phyloP scores from a whole-genome alignment of 257 asterid species.

The Solanum commersonii region DNA sequence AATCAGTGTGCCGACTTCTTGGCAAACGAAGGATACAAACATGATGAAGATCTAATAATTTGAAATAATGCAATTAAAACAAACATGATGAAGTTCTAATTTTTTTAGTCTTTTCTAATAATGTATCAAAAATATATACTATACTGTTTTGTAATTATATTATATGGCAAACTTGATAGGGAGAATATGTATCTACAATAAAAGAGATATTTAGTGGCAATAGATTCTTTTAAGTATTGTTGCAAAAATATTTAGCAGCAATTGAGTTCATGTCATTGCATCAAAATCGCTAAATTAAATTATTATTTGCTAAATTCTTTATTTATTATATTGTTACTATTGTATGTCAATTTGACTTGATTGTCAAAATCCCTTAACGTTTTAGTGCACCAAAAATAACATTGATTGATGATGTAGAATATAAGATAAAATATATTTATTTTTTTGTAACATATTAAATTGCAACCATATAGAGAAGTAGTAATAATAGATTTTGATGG shows the following conservation, averaged over 20 bases:
- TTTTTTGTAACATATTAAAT: neutral
- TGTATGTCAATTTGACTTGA: neutral
- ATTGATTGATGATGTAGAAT: neutral
- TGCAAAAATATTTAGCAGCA: rapidly evolving
- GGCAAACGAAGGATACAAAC: no score
- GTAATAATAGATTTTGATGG: neutral
- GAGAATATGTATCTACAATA: no score
- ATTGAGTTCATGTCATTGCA: no score
- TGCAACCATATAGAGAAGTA: neutral
- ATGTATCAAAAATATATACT: no score
- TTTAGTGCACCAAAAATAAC: neutral
- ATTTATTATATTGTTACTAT: neutral
- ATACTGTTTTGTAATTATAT: no score
- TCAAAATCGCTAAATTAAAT: neutral
- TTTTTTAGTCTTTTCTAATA: no score
- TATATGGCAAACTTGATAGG: neutral
- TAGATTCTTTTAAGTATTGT: no score
- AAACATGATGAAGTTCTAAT: neutral
- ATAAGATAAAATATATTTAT: neutral
- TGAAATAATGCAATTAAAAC: no score
- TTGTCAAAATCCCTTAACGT: neutral
- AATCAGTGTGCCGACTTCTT: no score
- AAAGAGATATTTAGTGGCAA: no score
- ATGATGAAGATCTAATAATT: no score
- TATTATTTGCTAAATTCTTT: neutral